Percentiles rank a stretch among this genome's conserved stretches.
phyloP scores from a whole-genome alignment of 495 filamentous ascomycete species.

The Trichoderma orchidacearum region DNA sequence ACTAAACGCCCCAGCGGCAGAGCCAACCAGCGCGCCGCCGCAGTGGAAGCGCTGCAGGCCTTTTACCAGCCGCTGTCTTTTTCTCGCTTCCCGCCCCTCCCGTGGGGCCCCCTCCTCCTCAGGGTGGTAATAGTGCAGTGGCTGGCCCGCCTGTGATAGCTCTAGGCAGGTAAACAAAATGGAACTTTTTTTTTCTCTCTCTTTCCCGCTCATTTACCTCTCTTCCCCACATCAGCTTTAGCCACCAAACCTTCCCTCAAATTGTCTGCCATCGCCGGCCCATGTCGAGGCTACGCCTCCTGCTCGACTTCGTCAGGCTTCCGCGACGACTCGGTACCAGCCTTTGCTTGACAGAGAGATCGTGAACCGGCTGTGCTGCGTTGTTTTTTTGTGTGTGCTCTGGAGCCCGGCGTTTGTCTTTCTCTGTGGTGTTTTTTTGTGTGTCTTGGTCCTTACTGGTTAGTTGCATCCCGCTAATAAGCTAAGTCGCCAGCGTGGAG shows the following conservation, averaged over 20 bases:
- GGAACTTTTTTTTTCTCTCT: neutral
- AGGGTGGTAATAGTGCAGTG: no score
- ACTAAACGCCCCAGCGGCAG: neutral
- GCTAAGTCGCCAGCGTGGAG: neutral
- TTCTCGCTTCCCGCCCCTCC: neutral
- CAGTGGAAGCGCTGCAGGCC: neutral
- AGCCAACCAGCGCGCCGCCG: neutral
- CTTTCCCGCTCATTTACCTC: neutral
- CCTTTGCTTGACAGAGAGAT: neutral
- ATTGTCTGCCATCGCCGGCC: neutral
- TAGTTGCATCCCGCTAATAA: neutral
- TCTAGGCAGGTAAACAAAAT: neutral
- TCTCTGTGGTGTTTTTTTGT: neutral
- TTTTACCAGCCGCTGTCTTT: neutral
- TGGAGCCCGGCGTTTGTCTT: constrained; percentile 2
- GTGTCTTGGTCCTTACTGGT: neutral
- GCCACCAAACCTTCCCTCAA: neutral
- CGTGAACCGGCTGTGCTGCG: neutral
- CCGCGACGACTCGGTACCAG: neutral
- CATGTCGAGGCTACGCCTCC: neutral
- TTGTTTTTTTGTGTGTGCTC: neutral
- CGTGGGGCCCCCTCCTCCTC: no score
- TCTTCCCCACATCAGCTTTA: neutral
- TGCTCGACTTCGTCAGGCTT: neutral
- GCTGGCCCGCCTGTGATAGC: no score